phyloP scores from a whole-genome alignment of 2,329 filamentous ascomycete genomes.

The Epichloe elymi region DNA sequence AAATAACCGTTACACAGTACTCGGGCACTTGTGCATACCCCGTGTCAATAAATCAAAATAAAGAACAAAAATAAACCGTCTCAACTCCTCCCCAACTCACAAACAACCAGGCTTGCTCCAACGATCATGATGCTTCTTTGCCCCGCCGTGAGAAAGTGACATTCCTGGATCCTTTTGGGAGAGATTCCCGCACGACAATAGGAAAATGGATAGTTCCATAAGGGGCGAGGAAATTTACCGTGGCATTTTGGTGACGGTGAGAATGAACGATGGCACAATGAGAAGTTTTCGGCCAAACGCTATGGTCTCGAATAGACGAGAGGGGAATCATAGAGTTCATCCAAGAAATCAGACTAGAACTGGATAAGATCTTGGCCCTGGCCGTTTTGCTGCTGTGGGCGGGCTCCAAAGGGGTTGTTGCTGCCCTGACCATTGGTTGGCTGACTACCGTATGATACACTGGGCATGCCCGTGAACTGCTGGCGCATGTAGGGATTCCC shows the following conservation, averaged over 20 bases:
- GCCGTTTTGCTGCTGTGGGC: constrained; percentile 34
- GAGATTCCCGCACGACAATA: neutral
- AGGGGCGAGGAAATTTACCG: neutral
- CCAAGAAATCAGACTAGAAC: constrained; percentile 32
- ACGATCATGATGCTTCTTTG: neutral
- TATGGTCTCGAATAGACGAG: neutral
- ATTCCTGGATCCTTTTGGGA: neutral
- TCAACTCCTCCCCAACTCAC: neutral
- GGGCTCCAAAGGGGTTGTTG: constrained; percentile 45
- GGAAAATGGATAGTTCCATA: neutral
- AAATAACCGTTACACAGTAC: constrained; percentile 12
- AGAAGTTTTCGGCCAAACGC: neutral
- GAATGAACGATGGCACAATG: neutral
- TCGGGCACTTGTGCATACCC: constrained; percentile 1
- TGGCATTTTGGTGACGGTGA: neutral
- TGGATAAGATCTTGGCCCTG: constrained; percentile 50
- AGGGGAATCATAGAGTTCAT: neutral
- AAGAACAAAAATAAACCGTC: neutral
- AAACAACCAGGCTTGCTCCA: neutral
- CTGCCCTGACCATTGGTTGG: constrained; percentile 39
- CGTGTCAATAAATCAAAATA: neutral
- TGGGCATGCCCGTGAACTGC: constrained; percentile 69
- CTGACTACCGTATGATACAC: constrained; percentile 37
- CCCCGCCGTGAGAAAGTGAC: neutral
- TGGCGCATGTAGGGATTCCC: constrained; percentile 81